Evolutionary conservation across 1,139 yeast species (phyloP), one percentile per base, ranked within the genome.

Genomic region (Ogataea hybrid): DNA sequence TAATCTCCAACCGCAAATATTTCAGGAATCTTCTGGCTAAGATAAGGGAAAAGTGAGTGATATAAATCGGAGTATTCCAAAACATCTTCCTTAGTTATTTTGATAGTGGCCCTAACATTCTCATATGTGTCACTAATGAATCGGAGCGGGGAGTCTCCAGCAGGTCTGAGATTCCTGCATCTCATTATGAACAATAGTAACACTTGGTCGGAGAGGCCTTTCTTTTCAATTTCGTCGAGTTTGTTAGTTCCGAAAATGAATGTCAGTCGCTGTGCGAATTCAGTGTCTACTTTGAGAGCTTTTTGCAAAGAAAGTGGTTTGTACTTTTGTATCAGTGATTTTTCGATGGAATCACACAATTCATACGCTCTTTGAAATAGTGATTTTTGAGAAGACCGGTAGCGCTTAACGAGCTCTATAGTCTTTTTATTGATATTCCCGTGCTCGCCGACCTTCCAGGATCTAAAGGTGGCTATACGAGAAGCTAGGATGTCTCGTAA

Each of bases 151-250:
- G 41, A 33, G 14, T 47, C 51, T 1, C 14, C 34, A 5, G 29
- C 27, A 1, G 52, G 44, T 5, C 65, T 61, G 42, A 67, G 68
- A 55, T 81, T 83, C 43, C 70, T 68, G 45, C 78, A 73, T 47
- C 89, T 68, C 35, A 84, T 76, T 23, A 84, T 66, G 76, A 82
- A 84, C 34, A 84, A 59, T 12, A 82, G 59, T 65, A 85, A 68
- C 4, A 77, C 74, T 52, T 81, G 84, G 49, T 81, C 83, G 47
- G 77, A 68, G 37, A 79, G 68, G 38, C 71, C 69, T 31, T 68
- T 58, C 7, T 69, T 68, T 2, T 73, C 54, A 12, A 83, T 55
- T 30, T 75, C 77, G 9, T 77, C 81, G 52, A 73, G 80, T 12
- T 71, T 67, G 2, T 74, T 61, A 9, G 79, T 71, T 5, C 88